Evolutionary conservation across 1,139 yeast genomes (phyloP).

Genomic region (Debaryomyces coudertii): DNA sequence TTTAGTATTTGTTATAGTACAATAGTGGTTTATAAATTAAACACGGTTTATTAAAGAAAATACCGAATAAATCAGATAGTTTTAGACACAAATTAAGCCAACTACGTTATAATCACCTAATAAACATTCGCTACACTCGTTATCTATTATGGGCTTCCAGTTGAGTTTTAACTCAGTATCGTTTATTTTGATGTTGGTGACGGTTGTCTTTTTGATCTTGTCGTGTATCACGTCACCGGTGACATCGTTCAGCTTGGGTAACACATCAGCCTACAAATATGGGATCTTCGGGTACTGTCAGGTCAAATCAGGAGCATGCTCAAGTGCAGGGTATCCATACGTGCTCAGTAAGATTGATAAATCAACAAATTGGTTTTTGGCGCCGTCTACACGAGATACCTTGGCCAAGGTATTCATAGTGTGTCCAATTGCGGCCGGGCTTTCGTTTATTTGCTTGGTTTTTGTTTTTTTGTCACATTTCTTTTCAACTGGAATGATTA

Average conservation of each 20-base stretch:
- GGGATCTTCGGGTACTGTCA: slow-evolving; percentile 89
- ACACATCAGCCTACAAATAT: slow-evolving; percentile 54
- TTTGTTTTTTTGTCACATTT: slow-evolving; percentile 39
- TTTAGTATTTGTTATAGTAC: neutral
- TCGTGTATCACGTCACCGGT: slow-evolving; percentile 56
- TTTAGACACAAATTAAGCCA: neutral
- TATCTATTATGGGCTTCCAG: slow-evolving; percentile 19
- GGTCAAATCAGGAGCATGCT: slow-evolving; percentile 44
- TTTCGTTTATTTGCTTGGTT: slow-evolving; percentile 54
- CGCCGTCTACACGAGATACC: slow-evolving; percentile 53
- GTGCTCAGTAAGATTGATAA: slow-evolving; percentile 22
- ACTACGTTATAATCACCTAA: neutral
- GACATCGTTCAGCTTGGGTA: slow-evolving; percentile 38
- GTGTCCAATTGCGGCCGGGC: slow-evolving; percentile 81
- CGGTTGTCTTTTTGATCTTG: slow-evolving; percentile 53
- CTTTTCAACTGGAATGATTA: slow-evolving; percentile 20
- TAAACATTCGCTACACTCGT: slow-evolving; percentile 6
- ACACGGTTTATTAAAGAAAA: neutral
- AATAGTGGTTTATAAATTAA: neutral
- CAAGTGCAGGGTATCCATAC: slow-evolving; percentile 44
- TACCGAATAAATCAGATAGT: neutral
- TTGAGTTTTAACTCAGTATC: slow-evolving; percentile 36
- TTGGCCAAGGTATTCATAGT: slow-evolving; percentile 74
- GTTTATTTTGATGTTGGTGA: slow-evolving; percentile 34
- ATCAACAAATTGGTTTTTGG: slow-evolving; percentile 30